These are phyloP conservation scores for Fibroporia radiculosa DNA, from an alignment of 768 basidiomycete species.

Conservation along the genomic window DNA sequence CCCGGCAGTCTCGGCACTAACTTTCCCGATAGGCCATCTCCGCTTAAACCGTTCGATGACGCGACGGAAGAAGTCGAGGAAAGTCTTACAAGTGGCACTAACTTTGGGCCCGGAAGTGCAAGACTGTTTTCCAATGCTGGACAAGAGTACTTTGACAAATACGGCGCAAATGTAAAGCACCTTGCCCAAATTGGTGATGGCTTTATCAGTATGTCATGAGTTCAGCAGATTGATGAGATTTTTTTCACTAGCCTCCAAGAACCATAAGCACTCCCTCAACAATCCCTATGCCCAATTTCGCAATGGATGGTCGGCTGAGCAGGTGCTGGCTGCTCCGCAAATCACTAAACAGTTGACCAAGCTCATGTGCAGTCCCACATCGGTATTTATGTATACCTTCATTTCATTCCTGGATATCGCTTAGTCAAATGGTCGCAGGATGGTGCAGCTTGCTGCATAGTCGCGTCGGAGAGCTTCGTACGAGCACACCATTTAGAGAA, in stretches of 20 bases:
- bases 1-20: slow-evolving; percentile 64
- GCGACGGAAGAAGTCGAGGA: slow-evolving; percentile 42
- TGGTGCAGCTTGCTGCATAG: slow-evolving; percentile 67
- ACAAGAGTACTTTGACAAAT: slow-evolving; percentile 71
- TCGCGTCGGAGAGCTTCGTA: slow-evolving; percentile 77
- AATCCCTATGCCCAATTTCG: slow-evolving; percentile 87
- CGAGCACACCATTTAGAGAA: slow-evolving; percentile 66
- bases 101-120: slow-evolving; percentile 63
- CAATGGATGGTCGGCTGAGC: slow-evolving; percentile 66
- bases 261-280: slow-evolving; percentile 72
- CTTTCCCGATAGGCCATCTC: slow-evolving; percentile 46
- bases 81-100: slow-evolving; percentile 37
- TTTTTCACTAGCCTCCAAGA: slow-evolving; percentile 57
- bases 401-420: too few relatives aligned
- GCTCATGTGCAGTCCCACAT: slow-evolving; percentile 86
- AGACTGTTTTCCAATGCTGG: slow-evolving; percentile 68
- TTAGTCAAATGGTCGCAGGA: slow-evolving; percentile 44
- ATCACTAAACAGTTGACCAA: slow-evolving; percentile 71
- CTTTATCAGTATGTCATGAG: not conserved
- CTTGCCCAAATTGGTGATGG: slow-evolving; percentile 69
- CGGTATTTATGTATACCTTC: too few relatives aligned
- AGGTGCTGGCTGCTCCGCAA: slow-evolving; percentile 58
- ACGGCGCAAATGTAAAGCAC: slow-evolving; percentile 58
- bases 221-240: not conserved
- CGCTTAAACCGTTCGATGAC: slow-evolving; percentile 38